Evolutionary conservation across 2,329 filamentous ascomycete genomes (phyloP).

Genomic region (Didymella sp.): DNA sequence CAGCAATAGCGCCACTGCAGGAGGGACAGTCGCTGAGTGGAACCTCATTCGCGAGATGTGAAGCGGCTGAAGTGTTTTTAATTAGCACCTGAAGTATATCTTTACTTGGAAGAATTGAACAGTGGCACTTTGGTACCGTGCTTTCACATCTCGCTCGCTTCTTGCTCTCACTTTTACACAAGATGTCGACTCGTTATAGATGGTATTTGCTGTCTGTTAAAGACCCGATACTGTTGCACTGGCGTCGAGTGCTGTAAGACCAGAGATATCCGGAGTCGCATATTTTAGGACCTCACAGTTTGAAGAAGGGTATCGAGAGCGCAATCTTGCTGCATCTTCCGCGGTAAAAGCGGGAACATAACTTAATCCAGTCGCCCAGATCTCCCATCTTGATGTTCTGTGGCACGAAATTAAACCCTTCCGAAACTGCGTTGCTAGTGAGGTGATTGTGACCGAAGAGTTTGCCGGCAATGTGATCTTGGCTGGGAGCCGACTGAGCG

Average conservation of each 20-base stretch:
- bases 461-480: constrained; percentile 46
- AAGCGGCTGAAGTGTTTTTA: background rate
- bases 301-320: background rate
- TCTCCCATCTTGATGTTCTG: background rate
- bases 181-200: background rate
- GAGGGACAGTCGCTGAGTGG: constrained; percentile 63
- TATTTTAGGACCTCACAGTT: background rate
- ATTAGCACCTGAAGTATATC: background rate
- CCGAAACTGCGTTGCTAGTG: constrained; percentile 58
- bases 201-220: background rate
- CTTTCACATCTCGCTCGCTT: background rate
- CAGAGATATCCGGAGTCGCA: background rate
- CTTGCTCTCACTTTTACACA: background rate
- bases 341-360: background rate
- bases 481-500: constrained; percentile 49
- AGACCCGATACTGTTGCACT: background rate
- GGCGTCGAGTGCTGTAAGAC: background rate
- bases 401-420: constrained; percentile 46
- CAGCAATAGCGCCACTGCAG: constrained; percentile 45
- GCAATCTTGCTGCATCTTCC: background rate
- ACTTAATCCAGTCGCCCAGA: background rate
- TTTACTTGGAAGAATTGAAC: background rate
- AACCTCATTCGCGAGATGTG: constrained; percentile 42
- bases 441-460: constrained; percentile 52
- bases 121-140: too few relatives aligned